Percentiles rank a stretch among this genome's conserved stretches.
Evolutionary conservation across 495 filamentous ascomycete genomes (phyloP).

Genomic region (Penicillium tannophilum): DNA sequence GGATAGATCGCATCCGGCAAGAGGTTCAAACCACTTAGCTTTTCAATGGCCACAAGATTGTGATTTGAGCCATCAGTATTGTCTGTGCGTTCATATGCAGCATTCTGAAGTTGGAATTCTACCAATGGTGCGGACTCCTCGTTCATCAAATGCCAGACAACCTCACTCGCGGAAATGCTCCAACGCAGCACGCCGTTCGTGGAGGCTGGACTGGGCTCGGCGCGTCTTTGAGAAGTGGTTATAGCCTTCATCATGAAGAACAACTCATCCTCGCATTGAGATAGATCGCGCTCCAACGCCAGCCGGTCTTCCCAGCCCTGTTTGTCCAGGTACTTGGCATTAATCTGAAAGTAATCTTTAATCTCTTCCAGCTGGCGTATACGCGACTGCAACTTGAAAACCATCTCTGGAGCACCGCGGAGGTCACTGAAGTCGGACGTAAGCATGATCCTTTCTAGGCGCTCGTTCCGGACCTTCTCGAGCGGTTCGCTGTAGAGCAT

Average conservation of each 20-base stretch:
- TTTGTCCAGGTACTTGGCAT: conserved; percentile 83
- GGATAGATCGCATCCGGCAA: conserved; percentile 91
- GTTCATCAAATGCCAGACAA: conserved; percentile 94
- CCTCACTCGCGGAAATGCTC: conserved; percentile 87
- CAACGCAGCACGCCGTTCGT: conserved; percentile 80
- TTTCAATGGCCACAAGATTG: conserved; percentile 84
- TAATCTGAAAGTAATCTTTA: conserved; percentile 92
- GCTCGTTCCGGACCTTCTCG: conserved; percentile 91
- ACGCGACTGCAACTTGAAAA: conserved; percentile 83
- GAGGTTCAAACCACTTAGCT: conserved; percentile 82
- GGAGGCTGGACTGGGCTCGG: conserved; percentile 63
- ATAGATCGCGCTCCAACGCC: conserved; percentile 81
- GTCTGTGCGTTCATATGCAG: conserved; percentile 90
- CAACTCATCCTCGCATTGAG: conserved; percentile 90
- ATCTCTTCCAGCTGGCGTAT: conserved; percentile 96
- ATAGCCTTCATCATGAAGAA: conserved; percentile 99
- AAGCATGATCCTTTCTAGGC: conserved; percentile 97
- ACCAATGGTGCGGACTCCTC: conserved; percentile 86
- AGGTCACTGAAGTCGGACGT: conserved; percentile 99
- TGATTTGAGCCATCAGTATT: conserved; percentile 96
- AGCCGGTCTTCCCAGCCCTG: conserved; percentile 90
- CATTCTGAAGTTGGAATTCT: conserved; percentile 88
- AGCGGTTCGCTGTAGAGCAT: conserved; percentile 93
- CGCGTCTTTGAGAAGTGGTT: conserved; percentile 88
- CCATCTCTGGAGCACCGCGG: conserved; percentile 90